Percentiles rank a stretch among this genome's conserved stretches.
Conservation (phyloP, 768 basidiomycete species). For the Agrocybe pediades region DNA sequence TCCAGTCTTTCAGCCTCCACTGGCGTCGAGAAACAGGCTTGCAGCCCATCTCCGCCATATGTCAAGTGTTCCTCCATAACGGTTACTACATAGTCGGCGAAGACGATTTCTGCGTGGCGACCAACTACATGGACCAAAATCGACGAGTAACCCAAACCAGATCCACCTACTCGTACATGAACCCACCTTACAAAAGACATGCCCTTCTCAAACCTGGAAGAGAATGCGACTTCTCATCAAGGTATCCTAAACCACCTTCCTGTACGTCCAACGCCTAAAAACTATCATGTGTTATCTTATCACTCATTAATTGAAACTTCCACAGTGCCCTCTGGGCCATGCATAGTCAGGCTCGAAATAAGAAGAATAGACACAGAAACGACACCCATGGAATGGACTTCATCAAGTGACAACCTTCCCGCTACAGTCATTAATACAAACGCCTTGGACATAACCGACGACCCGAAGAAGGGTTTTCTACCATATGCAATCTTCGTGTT, state of each 20-base stretch:
- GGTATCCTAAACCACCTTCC: background rate
- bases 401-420: background rate
- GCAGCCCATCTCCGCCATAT: constrained; percentile 5
- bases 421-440: background rate
- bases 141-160: background rate
- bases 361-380: constrained; percentile 1
- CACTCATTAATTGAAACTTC: background rate
- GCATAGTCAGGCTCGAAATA: constrained; percentile 3
- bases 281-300: background rate
- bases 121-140: background rate
- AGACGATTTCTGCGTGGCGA: constrained; percentile 1
- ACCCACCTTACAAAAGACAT: constrained; percentile 3
- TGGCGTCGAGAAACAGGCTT: constrained; percentile 2
- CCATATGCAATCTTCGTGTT: constrained; percentile 4
- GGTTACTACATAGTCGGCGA: background rate
- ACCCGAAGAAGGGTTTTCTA: background rate
- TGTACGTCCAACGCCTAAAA: too few relatives aligned
- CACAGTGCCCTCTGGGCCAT: background rate
- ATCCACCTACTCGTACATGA: background rate
- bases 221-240: background rate
- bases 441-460: constrained; percentile 6
- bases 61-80: constrained; percentile 3
- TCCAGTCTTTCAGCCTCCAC: constrained; percentile 1
- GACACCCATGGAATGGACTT: background rate
- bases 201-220: constrained; percentile 3